Evolutionary conservation across 345 rosid genomes (phyloP), one percentile per base, ranked within the genome.

Genomic region (Gossypium mustelinum): DNA sequence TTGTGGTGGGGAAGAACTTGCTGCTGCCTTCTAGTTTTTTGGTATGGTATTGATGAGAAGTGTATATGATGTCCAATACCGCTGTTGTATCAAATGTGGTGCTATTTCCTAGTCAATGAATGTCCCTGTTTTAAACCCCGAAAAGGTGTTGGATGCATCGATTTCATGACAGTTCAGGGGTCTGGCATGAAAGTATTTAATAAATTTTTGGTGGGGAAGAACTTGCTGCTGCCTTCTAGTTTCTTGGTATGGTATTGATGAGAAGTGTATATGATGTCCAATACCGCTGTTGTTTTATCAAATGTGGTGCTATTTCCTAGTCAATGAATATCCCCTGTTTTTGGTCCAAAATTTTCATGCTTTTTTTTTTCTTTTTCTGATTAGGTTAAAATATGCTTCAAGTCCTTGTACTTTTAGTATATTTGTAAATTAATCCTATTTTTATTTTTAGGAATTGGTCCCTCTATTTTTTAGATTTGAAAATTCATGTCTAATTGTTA

Each of bases 21-120:
- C 63, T 22, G 59, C 63, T 54, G 16, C 74, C 48, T 11, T 34
- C 60, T 11, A 70, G 61, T 9, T 56, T 54, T 68, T 70, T 71
- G 55, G 63, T 71, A 39, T 55, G 62, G 29, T 34, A 11, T n/a
- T 52, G 27, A 18, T 14, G 20, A 51, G 58, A 50, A 71, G 52
- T 69, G 73, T 7, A 51, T 68, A 51, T 69, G 22, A 6, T 29
- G 59, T 17, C 59, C 59, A 10, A 51, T 27, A 22, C 17, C 3
- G 55, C 43, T 41, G 62, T 16, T 24, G 25, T 24, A 24, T 24
- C 25, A 24, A 24, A 24, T 24, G 25, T 24, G 25, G 25, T 24
- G 25, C 25, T 24, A 24, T 24, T 24, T 24, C 25, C 25, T 24
- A 24, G 25, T 24, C 25, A 24, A 24, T 24, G 25, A 24, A 24